These are phyloP conservation scores for Pseudoneurospora amorphoporcata DNA, from an alignment of 495 filamentous ascomycete genomes.

Conservation along the genomic window DNA sequence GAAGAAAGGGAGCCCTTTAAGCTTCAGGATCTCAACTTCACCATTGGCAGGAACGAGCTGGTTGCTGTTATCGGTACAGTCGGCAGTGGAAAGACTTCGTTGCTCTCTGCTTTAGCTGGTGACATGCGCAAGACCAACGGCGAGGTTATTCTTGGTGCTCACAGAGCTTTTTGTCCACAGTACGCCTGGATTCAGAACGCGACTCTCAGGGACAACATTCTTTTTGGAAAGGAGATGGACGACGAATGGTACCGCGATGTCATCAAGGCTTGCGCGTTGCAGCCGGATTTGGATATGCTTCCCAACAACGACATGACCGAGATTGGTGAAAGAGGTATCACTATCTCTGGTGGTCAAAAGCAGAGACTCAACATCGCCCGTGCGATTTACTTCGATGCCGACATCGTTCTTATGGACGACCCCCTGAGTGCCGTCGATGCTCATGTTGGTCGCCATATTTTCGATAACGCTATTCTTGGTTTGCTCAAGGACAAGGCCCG, in stretches of 20 bases:
- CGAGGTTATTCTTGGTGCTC: conserved; percentile 60
- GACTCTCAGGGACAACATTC: conserved; percentile 74
- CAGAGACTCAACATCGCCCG: conserved; percentile 76
- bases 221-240: conserved; percentile 76
- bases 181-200: conserved; percentile 97
- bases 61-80: conserved; percentile 86
- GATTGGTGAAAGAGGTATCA: conserved; percentile 73
- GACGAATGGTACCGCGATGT: conserved; percentile 53
- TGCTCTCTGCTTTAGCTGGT: conserved; percentile 82
- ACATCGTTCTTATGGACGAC: conserved; percentile 78
- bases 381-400: conserved; percentile 75
- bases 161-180: conserved; percentile 83
- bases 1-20: conserved; percentile 67
- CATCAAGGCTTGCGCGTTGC: conserved; percentile 52
- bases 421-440: conserved; percentile 76
- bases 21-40: conserved; percentile 61
- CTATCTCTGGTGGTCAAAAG: conserved; percentile 75
- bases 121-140: conserved; percentile 85
- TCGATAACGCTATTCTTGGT: conserved; percentile 89
- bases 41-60: conserved; percentile 71
- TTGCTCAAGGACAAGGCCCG: conserved; percentile 80
- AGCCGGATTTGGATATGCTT: conserved; percentile 65
- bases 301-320: conserved; percentile 63
- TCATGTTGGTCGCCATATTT: conserved; percentile 86
- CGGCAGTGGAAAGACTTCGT: conserved; percentile 83